Evolutionary conservation across 257 asterid genomes (phyloP), one percentile per base, ranked within the genome.

Genomic region (Anisodus acutangulus): DNA sequence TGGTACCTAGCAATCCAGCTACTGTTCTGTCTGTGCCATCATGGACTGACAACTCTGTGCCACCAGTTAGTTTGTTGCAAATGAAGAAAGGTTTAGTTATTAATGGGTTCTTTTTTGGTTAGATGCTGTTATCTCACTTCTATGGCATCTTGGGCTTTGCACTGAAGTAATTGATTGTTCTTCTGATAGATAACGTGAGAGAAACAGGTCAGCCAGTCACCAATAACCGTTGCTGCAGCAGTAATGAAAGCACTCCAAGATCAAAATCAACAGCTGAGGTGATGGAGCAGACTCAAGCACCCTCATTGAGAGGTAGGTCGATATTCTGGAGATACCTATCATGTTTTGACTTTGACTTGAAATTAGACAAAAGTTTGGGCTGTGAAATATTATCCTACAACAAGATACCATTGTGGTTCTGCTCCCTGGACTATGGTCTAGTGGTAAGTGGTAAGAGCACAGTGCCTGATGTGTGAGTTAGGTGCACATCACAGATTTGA

Each of bases 181-280:
- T 78, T 87, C 8, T 86, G 82, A 68, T 90, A 95, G 98, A 90
- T 8, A 87, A 88, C 86, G 63, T 87, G 83, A 89, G 86, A 86
- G 84, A 87, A 84, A 87, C 91, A 83, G 91, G 88, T 71, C 92
- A 83, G 72, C 89, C 92, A 2, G 22, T 87, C 86, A 85, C 93
- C 81, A 84, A 84, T 87, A 84, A 86, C 82, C 71, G 86, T 80
- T 88, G 92, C 70, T 88, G 88, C 82, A 87, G 88, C 81, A 90
- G 97, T 71, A 89, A 88, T 74, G 95, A 90, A 70, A 90, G 91
- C 91, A 87, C 92, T 71, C 90, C 92, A 82, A 91, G 95, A 85
- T 88, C 92, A 45, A 83, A 89, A 82, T 88, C 90, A 59, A 81
- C 91, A 47, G 97, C 90, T 91, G 89, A 86, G 86, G 85, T 85